A percentile compares a stretch with the other conserved stretches of the same genome.
Evolutionary conservation across 331 rosid genomes (phyloP).

Genomic region (Dryas integrifolia): DNA sequence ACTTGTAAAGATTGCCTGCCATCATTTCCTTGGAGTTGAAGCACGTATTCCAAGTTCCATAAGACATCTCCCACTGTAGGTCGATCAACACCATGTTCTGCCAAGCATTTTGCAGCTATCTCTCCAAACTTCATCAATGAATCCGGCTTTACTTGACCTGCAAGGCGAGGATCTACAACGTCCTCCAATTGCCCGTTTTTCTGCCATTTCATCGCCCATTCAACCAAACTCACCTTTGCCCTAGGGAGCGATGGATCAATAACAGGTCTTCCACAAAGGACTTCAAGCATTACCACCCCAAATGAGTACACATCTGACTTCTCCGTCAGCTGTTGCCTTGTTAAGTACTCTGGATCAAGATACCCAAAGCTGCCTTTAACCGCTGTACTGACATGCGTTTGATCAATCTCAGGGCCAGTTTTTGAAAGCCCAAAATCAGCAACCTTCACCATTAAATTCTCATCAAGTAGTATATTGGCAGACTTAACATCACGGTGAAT

Average conservation of each 20-base stretch:
- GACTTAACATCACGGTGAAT: slow-evolving; percentile 74
- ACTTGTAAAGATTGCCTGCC: slow-evolving; percentile 20
- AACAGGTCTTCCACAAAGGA: slow-evolving; percentile 69
- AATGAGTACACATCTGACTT: slow-evolving; percentile 74
- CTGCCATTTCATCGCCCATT: slow-evolving; percentile 47
- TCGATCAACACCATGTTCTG: slow-evolving; percentile 44
- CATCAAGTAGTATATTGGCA: slow-evolving; percentile 66
- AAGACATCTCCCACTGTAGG: slow-evolving; percentile 68
- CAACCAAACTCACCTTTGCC: slow-evolving; percentile 50
- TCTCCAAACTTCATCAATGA: slow-evolving; percentile 44
- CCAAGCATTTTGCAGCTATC: slow-evolving; percentile 54
- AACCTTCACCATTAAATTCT: slow-evolving; percentile 58
- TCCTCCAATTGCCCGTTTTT: slow-evolving; percentile 39
- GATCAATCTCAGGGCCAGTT: slow-evolving; percentile 54
- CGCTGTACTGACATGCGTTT: slow-evolving; percentile 68
- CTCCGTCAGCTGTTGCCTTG: slow-evolving; percentile 57
- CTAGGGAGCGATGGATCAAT: slow-evolving; percentile 62
- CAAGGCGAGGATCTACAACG: slow-evolving; percentile 40
- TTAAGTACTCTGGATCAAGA: slow-evolving; percentile 70
- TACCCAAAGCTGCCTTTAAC: slow-evolving; percentile 74
- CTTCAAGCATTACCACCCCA: slow-evolving; percentile 73
- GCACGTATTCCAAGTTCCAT: slow-evolving; percentile 71
- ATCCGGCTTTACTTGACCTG: slow-evolving; percentile 38
- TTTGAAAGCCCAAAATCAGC: slow-evolving; percentile 76
- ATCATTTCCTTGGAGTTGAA: slow-evolving; percentile 42